Evolutionary conservation across 768 basidiomycete genomes (phyloP).

Genomic region (Lactarius vividus): DNA sequence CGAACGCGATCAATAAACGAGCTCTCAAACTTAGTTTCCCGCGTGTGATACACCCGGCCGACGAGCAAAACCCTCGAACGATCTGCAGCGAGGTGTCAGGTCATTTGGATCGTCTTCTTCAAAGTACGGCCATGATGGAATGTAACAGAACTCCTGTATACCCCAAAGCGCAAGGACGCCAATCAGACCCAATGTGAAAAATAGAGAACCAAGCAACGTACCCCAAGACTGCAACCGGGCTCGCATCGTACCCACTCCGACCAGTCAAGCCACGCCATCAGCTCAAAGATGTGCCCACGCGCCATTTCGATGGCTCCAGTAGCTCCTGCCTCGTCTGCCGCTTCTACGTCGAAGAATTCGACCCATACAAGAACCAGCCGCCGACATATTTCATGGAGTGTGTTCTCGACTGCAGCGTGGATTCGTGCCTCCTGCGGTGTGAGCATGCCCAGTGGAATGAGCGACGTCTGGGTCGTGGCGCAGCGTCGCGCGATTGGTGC

Average conservation of each 20-base stretch:
- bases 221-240: conserved; percentile 24
- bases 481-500: conserved; percentile 25
- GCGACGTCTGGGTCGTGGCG: conserved; percentile 16
- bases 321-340: not conserved
- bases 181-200: not conserved
- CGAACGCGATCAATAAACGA: not conserved
- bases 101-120: conserved; percentile 16
- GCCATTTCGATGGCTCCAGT: not conserved
- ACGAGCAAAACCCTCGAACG: not conserved
- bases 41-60: not conserved
- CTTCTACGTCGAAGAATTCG: conserved; percentile 28
- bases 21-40: not conserved
- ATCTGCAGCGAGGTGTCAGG: conserved; percentile 22
- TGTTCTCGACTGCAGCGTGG: conserved; percentile 21
- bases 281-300: conserved; percentile 6
- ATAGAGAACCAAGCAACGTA: conserved; percentile 4
- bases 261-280: conserved; percentile 31
- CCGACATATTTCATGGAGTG: conserved; percentile 21
- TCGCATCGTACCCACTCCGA: conserved; percentile 27
- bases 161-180: not conserved
- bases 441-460: conserved; percentile 4
- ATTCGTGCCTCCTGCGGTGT: conserved; percentile 26
- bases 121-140: conserved; percentile 29
- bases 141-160: conserved; percentile 23
- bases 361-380: conserved; percentile 23